These are phyloP conservation scores for Termitomyces bulborhizus DNA, from an alignment of 768 basidiomycete genomes.

Conservation along the genomic window DNA sequence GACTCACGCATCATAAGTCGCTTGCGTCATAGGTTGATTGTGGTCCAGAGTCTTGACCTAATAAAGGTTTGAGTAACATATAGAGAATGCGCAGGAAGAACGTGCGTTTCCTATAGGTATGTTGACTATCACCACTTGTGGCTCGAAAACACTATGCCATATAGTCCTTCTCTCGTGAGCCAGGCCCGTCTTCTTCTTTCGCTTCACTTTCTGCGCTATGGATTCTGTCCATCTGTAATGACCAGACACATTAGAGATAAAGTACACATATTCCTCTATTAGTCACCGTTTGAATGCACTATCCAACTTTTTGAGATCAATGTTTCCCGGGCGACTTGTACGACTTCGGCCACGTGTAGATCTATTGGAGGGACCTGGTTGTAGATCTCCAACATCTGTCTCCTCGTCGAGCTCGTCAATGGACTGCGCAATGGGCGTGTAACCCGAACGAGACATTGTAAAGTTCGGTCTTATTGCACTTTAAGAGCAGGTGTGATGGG, in stretches of 20 bases:
- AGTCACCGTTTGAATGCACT: constrained; percentile 73
- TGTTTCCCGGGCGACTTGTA: constrained; percentile 48
- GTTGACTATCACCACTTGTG: constrained; percentile 34
- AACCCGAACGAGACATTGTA: constrained; percentile 35
- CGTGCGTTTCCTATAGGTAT: constrained; percentile 32
- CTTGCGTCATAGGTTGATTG: constrained; percentile 66
- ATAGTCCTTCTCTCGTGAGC: constrained; percentile 66
- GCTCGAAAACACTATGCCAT: constrained; percentile 78
- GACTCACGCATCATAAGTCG: constrained; percentile 63
- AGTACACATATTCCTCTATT: neutral
- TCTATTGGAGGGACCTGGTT: constrained; percentile 19
- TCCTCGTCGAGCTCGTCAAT: constrained; percentile 37
- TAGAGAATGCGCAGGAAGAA: neutral
- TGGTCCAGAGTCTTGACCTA: constrained; percentile 82
- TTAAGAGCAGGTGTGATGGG: neutral
- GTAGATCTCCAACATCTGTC: constrained; percentile 28
- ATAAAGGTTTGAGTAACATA: neutral
- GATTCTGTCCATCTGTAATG: constrained; percentile 72
- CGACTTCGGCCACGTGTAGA: constrained; percentile 29
- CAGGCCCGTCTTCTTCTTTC: constrained; percentile 67
- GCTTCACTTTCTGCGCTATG: constrained; percentile 79
- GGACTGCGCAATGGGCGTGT: constrained; percentile 39
- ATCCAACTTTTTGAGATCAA: constrained; percentile 77
- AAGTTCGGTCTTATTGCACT: neutral
- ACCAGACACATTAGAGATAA: neutral